phyloP scores from a whole-genome alignment of 2,329 filamentous ascomycete species.

The Pseudogymnoascus sp. region DNA sequence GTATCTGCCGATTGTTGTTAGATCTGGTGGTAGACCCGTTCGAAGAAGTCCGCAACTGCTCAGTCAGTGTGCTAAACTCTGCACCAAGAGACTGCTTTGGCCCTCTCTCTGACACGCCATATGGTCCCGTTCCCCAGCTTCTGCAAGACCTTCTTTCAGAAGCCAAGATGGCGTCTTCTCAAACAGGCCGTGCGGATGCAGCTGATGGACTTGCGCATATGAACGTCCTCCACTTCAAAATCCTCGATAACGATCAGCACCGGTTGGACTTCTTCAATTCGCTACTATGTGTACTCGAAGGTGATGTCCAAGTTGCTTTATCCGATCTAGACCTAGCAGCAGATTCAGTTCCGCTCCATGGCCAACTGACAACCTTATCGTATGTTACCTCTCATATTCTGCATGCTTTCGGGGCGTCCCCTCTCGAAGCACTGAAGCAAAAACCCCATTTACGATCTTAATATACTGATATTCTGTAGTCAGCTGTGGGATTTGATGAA shows the following conservation, averaged over 20 bases:
- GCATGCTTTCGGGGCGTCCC: background rate
- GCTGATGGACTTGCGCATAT: constrained; percentile 81
- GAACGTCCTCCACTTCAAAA: constrained; percentile 59
- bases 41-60: constrained; percentile 70
- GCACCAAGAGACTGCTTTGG: constrained; percentile 32
- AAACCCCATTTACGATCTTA: background rate
- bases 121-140: constrained; percentile 24
- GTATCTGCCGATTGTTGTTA: constrained; percentile 56
- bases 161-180: constrained; percentile 51
- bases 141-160: constrained; percentile 41
- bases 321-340: constrained; percentile 59
- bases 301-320: constrained; percentile 55
- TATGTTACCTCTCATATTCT: constrained; percentile 28
- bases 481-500: constrained; percentile 8
- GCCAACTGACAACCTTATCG: constrained; percentile 59
- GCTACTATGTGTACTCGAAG: constrained; percentile 54
- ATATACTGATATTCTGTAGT: background rate
- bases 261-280: constrained; percentile 44
- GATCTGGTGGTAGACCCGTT: constrained; percentile 85
- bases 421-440: background rate
- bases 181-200: constrained; percentile 79
- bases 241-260: constrained; percentile 37
- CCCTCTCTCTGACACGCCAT: background rate
- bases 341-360: constrained; percentile 58
- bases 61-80: constrained; percentile 43